Evolutionary conservation across 768 basidiomycete genomes (phyloP).

Genomic region (Steccherinum ochraceum): DNA sequence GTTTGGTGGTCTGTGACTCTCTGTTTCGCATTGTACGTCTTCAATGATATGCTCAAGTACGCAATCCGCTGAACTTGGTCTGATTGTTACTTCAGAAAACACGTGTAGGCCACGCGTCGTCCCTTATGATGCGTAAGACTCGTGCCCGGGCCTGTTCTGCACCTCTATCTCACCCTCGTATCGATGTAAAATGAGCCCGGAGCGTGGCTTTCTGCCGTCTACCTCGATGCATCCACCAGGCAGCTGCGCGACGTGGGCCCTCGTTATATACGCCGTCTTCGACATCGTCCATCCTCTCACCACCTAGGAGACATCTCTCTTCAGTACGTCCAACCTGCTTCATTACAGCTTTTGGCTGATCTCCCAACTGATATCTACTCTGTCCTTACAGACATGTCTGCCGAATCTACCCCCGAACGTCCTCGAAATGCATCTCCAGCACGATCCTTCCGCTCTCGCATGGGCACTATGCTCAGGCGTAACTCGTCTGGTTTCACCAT

Average conservation of each 20-base stretch:
- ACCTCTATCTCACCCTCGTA: background rate
- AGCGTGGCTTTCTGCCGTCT: conserved; percentile 12
- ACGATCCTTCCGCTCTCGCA: conserved; percentile 28
- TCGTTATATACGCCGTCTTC: conserved; percentile 12
- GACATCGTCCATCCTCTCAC: conserved; percentile 3
- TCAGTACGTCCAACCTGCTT: background rate
- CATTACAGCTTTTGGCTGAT: background rate
- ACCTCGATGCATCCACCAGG: conserved; percentile 18
- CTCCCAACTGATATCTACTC: background rate
- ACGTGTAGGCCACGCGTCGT: background rate
- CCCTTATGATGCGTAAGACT: background rate
- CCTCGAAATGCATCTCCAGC: conserved; percentile 13
- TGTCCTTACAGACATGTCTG: conserved; percentile 9
- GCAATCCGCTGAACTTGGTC: background rate
- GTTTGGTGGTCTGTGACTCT: background rate
- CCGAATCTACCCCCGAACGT: conserved; percentile 6
- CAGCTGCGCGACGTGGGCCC: conserved; percentile 1
- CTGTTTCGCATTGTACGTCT: background rate
- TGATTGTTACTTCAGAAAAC: background rate
- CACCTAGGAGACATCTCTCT: background rate
- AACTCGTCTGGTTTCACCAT: conserved; percentile 51
- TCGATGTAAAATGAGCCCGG: background rate
- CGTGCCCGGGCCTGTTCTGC: background rate
- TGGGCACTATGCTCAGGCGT: conserved; percentile 55
- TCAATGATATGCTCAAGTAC: background rate